Evolutionary conservation across 768 basidiomycete species (phyloP).

Genomic region (Collybia sp.): DNA sequence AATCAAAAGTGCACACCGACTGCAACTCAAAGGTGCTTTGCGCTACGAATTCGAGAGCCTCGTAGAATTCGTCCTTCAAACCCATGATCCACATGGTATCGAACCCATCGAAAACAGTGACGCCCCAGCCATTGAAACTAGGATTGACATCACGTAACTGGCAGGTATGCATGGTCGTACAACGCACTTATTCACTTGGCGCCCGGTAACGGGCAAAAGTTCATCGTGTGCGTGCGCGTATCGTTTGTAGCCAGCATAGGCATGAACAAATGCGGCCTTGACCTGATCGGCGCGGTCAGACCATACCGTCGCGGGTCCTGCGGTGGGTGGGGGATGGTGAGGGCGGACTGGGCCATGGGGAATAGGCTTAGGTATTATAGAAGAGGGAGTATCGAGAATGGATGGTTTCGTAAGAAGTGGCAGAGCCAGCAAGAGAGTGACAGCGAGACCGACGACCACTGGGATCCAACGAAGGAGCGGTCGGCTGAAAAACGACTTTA

Average conservation of each 20-base stretch:
- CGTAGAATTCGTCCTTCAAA: constrained; percentile 56
- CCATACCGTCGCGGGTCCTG: constrained; percentile 27
- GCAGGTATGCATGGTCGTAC: background rate
- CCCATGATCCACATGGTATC: constrained; percentile 85
- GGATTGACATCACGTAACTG: constrained; percentile 1
- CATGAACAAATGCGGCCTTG: constrained; percentile 54
- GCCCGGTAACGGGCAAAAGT: constrained; percentile 46
- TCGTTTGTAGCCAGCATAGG: constrained; percentile 50
- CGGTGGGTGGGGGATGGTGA: constrained; percentile 2
- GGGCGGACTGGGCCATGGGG: background rate
- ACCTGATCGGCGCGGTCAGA: constrained; percentile 47
- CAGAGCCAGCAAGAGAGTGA: background rate
- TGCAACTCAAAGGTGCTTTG: constrained; percentile 40
- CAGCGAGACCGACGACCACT: constrained; percentile 5
- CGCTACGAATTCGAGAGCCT: constrained; percentile 49
- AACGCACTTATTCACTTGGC: constrained; percentile 49
- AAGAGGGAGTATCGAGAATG: background rate
- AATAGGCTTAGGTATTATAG: constrained; percentile 2
- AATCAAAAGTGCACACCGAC: constrained; percentile 20
- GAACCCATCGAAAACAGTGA: constrained; percentile 72
- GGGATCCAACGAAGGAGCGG: constrained; percentile 3
- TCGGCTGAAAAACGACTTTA: constrained; percentile 2
- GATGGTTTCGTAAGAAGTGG: background rate
- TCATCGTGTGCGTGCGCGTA: constrained; percentile 57
- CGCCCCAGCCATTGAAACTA: constrained; percentile 74